Conservation (phyloP, 2,329 filamentous ascomycete genomes). For the Microcera coccophila region DNA sequence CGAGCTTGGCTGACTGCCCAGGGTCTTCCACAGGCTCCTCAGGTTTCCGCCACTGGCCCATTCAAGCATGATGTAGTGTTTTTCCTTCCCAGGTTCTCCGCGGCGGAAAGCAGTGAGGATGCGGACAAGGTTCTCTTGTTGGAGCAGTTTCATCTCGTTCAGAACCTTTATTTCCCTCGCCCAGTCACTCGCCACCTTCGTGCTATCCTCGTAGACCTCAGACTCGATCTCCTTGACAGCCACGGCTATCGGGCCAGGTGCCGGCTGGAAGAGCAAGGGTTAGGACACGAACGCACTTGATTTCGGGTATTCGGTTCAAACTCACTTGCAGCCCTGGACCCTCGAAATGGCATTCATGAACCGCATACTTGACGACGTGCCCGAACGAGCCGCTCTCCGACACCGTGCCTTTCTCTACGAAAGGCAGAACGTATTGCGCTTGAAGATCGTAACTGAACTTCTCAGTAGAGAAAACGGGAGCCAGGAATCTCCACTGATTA, state of each 20-base stretch:
- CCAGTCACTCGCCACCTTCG: not conserved
- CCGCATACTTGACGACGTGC: not conserved
- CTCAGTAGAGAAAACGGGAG: not conserved
- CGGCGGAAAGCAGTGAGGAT: not conserved
- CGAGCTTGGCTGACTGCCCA: not conserved
- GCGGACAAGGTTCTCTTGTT: not conserved
- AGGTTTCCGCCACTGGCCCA: conserved; percentile 5
- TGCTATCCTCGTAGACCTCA: not conserved
- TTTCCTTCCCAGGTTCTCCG: too few species aligned
- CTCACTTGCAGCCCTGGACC: not conserved
- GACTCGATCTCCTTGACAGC: not conserved
- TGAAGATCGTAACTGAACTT: not conserved
- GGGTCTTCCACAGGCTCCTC: not conserved
- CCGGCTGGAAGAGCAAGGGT: not conserved
- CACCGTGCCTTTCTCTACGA: not conserved
- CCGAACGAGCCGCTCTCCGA: not conserved
- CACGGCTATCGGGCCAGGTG: not conserved
- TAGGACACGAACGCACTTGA: not conserved
- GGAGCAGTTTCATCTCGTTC: not conserved
- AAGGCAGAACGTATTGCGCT: not conserved
- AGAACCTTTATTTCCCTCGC: not conserved
- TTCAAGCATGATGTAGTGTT: conserved; percentile 2
- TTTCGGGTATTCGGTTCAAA: not conserved
- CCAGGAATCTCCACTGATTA: not conserved
- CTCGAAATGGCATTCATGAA: not conserved